Base-by-base conservation (phyloP, 2,329 filamentous ascomycete species). In the Orbilia blumenaviensis region DNA sequence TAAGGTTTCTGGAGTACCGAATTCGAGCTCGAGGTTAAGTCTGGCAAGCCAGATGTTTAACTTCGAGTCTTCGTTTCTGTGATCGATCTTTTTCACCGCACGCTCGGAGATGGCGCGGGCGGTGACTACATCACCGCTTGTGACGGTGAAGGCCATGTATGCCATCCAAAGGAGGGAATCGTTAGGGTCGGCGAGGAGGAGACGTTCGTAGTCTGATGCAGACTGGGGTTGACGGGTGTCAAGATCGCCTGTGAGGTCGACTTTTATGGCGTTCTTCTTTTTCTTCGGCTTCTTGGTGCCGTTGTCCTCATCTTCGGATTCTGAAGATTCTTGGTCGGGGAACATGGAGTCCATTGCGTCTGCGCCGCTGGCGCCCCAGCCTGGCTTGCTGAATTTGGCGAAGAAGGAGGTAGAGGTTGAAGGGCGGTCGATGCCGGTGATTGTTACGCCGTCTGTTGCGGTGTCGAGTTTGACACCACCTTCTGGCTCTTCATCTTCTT, bases 71-170 rank as follows among this genome's bases (percentile, higher is more conserved):
- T 97, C 92, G 82, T 97, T 93, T 25, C 92, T 89, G 77, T 96
- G 92, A 83, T 92, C 92, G 84, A 99, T 98, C 14, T 91, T 96
- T 81, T 91, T 90, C 78, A 98, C 88, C 16, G 95, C 95, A 77
- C 95, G 91, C 84, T 97, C 92, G 1, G 93, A 94, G 73, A 97
- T 91, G 78, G 94, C 91, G 56, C 94, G 89, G 10, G 95, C 94
- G 83, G 93, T 95, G 77, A 90, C 89, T 18, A 96, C 86, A 83
- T 99, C 95, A 81, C 92, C 92, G 62, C 96, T 88, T 81, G 96
- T 91, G 83, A 97, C 90, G 84, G 98, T 93, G 87, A 96, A 96
- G n/a, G 94, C 93, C 93, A 99, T 98, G 84, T 99, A 99, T 79
- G 92, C 89, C 66, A 97, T 92, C 95, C 95, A 99, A 27, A 98